A percentile compares a stretch with the other conserved stretches of the same genome.
Evolutionary conservation across 257 asterid genomes (phyloP).

Genomic region (Agastache rugosa): DNA sequence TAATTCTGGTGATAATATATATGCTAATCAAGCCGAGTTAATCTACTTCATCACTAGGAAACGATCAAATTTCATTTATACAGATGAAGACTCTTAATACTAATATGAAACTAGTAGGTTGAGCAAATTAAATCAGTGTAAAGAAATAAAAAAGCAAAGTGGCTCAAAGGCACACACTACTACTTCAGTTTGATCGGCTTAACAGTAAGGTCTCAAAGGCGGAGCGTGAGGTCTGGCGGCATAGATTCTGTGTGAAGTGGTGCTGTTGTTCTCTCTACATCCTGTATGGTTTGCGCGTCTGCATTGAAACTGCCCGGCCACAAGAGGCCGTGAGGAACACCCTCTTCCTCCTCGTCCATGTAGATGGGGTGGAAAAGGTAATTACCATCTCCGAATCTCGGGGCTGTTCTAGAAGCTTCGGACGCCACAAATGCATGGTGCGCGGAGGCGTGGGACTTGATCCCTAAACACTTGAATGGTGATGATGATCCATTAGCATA

Average conservation of each 20-base stretch:
- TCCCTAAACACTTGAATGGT: conserved; percentile 53
- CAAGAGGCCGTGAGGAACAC: conserved; percentile 34
- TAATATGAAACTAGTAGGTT: not conserved
- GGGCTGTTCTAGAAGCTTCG: conserved; percentile 35
- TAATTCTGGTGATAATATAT: no score
- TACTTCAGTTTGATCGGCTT: no score
- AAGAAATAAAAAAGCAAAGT: no score
- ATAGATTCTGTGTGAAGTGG: conserved; percentile 30
- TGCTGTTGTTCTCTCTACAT: conserved; percentile 28
- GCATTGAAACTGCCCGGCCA: conserved; percentile 68
- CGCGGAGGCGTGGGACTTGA: conserved; percentile 62
- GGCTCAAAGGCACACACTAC: conserved; percentile 22
- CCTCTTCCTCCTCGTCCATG: conserved; percentile 45
- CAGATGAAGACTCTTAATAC: conserved; percentile 19
- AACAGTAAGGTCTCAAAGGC: conserved; percentile 43
- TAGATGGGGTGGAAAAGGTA: conserved; percentile 48
- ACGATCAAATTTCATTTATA: conserved; percentile 14
- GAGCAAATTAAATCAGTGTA: not conserved
- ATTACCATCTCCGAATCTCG: conserved; percentile 44
- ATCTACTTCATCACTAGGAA: conserved; percentile 3
- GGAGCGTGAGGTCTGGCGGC: conserved; percentile 70
- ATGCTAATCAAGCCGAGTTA: not conserved
- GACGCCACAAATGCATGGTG: conserved; percentile 42
- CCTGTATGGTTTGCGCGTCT: not conserved
- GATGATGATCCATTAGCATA: conserved; percentile 47